phyloP scores from a whole-genome alignment of 805 yeast species.

The Ogataea salicorniae region DNA sequence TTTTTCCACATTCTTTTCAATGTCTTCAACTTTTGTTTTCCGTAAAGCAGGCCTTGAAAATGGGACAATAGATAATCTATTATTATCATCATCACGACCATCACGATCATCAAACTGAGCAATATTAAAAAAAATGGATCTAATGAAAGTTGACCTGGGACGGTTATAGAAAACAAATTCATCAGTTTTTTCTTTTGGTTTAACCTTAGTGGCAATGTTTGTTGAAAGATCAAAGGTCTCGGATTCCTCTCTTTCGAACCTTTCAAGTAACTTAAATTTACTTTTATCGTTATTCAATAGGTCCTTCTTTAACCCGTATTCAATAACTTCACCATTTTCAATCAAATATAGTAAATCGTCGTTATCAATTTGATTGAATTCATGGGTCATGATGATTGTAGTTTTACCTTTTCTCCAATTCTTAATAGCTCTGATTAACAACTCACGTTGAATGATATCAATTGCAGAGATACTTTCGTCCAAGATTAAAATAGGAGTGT shows the following conservation, averaged over 20 bases:
- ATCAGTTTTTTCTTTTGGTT: neutral
- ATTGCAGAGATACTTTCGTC: conserved; percentile 88
- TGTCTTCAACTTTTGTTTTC: conserved; percentile 2
- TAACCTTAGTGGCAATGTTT: neutral
- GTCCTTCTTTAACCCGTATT: conserved; percentile 36
- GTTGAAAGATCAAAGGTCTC: neutral
- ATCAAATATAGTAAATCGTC: conserved; percentile 58
- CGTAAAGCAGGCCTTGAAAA: too few relatives aligned
- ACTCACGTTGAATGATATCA: conserved; percentile 46
- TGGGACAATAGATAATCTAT: neutral
- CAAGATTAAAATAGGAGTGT: conserved; percentile 69
- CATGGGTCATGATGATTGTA: conserved; percentile 81
- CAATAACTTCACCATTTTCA: conserved; percentile 52
- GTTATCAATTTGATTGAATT: conserved; percentile 48
- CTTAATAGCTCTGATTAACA: conserved; percentile 46
- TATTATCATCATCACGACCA: too few relatives aligned
- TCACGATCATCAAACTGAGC: neutral
- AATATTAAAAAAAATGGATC: neutral
- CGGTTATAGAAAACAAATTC: neutral
- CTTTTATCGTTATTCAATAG: conserved; percentile 20
- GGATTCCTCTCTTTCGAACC: neutral
- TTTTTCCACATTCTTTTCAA: conserved; percentile 9
- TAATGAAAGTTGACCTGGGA: neutral
- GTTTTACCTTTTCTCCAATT: conserved; percentile 63
- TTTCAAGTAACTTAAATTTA: conserved; percentile 2